phyloP scores from a whole-genome alignment of 495 filamentous ascomycete genomes.

The Aspergillus affinis region DNA sequence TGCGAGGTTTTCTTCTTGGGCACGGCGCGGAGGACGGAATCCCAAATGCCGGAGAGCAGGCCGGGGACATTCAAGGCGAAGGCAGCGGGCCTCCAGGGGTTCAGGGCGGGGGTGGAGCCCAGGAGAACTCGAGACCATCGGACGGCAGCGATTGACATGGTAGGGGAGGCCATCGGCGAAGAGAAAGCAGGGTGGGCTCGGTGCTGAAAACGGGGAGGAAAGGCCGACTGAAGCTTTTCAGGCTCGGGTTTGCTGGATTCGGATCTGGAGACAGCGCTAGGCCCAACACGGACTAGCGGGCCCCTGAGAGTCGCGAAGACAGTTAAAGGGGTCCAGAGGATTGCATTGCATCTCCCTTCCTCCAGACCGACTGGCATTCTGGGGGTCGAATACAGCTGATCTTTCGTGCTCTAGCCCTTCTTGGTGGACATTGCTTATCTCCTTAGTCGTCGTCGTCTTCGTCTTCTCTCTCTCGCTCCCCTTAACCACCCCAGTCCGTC shows the following conservation, averaged over 20 bases:
- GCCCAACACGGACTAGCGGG: slow-evolving; percentile 32
- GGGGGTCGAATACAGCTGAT: slow-evolving; percentile 14
- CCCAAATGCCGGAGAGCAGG: slow-evolving; percentile 79
- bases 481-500: neutral
- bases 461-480: slow-evolving; percentile 6
- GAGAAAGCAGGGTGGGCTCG: slow-evolving; percentile 20
- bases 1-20: slow-evolving; percentile 99
- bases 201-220: slow-evolving; percentile 22
- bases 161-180: slow-evolving; percentile 13
- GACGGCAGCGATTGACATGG: slow-evolving; percentile 18
- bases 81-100: slow-evolving; percentile 20
- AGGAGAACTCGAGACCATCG: slow-evolving; percentile 15
- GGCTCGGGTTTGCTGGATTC: slow-evolving; percentile 22
- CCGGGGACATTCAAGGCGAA: slow-evolving; percentile 50
- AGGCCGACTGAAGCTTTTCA: slow-evolving; percentile 21
- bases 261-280: slow-evolving; percentile 33
- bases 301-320: slow-evolving; percentile 47
- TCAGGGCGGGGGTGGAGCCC: slow-evolving; percentile 22
- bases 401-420: slow-evolving; percentile 5
- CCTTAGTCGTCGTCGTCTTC: neutral
- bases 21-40: slow-evolving; percentile 85
- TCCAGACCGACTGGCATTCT: slow-evolving; percentile 8
- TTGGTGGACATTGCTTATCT: neutral
- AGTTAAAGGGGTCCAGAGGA: slow-evolving; percentile 40
- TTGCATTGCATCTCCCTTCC: slow-evolving; percentile 19